Evolutionary conservation across 768 basidiomycete genomes (phyloP), one percentile per base, ranked within the genome.

Genomic region (Myochromella boudieri): DNA sequence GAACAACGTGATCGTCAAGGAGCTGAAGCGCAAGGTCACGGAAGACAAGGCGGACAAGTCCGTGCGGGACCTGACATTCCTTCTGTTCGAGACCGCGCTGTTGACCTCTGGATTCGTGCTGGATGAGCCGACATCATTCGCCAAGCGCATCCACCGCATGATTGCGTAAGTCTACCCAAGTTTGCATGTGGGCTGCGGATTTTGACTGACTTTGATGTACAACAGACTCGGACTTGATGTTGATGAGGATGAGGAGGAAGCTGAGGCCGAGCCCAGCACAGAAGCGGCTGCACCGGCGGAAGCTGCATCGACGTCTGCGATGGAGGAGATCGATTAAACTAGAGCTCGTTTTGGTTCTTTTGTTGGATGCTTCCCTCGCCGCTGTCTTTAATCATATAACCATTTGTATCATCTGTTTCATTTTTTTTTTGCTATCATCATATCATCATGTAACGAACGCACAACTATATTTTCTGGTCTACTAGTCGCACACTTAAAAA

Each of bases 21-120:
- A 97, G 74, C 80, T 99, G 62, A 94, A 86, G 80, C 82, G 82
- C 60, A 95, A 97, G 77, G 91, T 97, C 52, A 76, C 90, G 38
- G 94, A 95, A 69, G 95, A 99, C 77, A 94, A 95, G 79, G 87
- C 90, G 44, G 95, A 98, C 84, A 97, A 95, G 84, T 94, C 94
- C 46, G 95, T 97, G 61, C 85, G 92, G 55, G 95, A 98, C 72
- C 73, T 99, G 61, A 97, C 94, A 46, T 93, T 84, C 80, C 81
- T 98, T 36, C 75, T 99, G 46, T 98, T 91, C 75, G 95, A 98
- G 83, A 97, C 95, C 42, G 88, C 95, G 2, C 84, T 97, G 53
- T 85, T 97, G 56, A 94, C 92, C 12, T 94, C 91, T 42, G 91
- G 91, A 42, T 99, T 99, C 81, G 84, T 91, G 44, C 85, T 99